A percentile compares a stretch with the other conserved stretches of the same genome.
Evolutionary conservation across 2,329 filamentous ascomycete species (phyloP).

Genomic region (Diaporthe eres): DNA sequence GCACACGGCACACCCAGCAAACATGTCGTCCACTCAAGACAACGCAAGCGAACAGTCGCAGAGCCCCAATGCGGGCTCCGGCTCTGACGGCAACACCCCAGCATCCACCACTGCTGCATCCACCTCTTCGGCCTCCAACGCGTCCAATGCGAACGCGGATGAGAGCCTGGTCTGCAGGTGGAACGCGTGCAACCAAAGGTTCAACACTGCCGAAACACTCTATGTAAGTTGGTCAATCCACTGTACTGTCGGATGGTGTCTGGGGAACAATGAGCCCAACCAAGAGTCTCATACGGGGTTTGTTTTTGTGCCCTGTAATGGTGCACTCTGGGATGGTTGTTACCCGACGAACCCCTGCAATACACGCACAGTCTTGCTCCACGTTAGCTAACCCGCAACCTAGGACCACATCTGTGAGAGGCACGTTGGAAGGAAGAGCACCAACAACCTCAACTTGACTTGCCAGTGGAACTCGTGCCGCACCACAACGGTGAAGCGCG

Average conservation of each 20-base stretch:
- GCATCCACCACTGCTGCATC: slow-evolving; percentile 67
- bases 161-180: slow-evolving; percentile 74
- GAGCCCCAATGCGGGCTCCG: slow-evolving; percentile 58
- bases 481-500: slow-evolving; percentile 97
- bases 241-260: too few species aligned
- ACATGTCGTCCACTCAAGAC: slow-evolving; percentile 42
- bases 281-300: neutral
- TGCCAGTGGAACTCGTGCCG: slow-evolving; percentile 98
- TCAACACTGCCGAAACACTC: slow-evolving; percentile 69
- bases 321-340: neutral
- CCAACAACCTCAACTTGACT: slow-evolving; percentile 97
- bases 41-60: slow-evolving; percentile 49
- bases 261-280: neutral
- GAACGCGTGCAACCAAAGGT: slow-evolving; percentile 72
- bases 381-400: neutral
- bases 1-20: slow-evolving; percentile 15
- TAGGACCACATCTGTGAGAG: slow-evolving; percentile 98
- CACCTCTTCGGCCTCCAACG: slow-evolving; percentile 53
- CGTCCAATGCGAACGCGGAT: slow-evolving; percentile 58
- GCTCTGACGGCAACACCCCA: slow-evolving; percentile 68
- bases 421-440: slow-evolving; percentile 98
- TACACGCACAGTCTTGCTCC: neutral
- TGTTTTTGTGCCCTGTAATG: neutral
- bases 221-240: slow-evolving; percentile 64
- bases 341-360: neutral